These are phyloP conservation scores for Candida patagonica DNA, from an alignment of 805 yeast species.

Conservation along the genomic window DNA sequence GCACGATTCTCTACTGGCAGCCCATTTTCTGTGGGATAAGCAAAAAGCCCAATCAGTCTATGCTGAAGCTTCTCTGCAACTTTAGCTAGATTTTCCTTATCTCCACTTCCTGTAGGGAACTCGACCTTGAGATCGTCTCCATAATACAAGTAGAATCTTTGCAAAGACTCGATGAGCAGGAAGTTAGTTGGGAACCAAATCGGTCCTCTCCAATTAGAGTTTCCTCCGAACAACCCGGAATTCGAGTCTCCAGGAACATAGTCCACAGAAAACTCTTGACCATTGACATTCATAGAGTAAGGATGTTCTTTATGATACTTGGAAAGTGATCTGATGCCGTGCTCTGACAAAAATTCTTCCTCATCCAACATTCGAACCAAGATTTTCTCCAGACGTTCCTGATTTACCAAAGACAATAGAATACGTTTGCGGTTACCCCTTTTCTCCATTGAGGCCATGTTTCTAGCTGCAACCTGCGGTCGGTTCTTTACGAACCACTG, in stretches of 20 bases:
- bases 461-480: conserved; percentile 61
- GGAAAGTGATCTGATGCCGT: conserved; percentile 82
- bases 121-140: conserved; percentile 80
- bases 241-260: conserved; percentile 86
- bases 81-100: conserved; percentile 66
- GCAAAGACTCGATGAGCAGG: conserved; percentile 74
- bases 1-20: conserved; percentile 46
- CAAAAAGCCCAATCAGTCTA: conserved; percentile 70
- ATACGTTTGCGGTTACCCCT: conserved; percentile 79
- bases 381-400: conserved; percentile 68
- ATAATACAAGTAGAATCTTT: conserved; percentile 78
- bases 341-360: conserved; percentile 71
- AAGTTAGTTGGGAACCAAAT: conserved; percentile 94
- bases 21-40: conserved; percentile 37
- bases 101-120: conserved; percentile 81
- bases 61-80: conserved; percentile 88
- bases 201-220: conserved; percentile 96
- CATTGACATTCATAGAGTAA: conserved; percentile 73
- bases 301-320: conserved; percentile 80
- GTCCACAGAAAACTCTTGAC: conserved; percentile 56
- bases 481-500: conserved; percentile 76
- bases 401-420: conserved; percentile 67
- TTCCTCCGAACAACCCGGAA: conserved; percentile 92
- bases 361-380: conserved; percentile 77
- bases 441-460: conserved; percentile 71